These are phyloP conservation scores for Paratinospora sagittata DNA, from an alignment of 164 flowering plant species.

Conservation along the genomic window DNA sequence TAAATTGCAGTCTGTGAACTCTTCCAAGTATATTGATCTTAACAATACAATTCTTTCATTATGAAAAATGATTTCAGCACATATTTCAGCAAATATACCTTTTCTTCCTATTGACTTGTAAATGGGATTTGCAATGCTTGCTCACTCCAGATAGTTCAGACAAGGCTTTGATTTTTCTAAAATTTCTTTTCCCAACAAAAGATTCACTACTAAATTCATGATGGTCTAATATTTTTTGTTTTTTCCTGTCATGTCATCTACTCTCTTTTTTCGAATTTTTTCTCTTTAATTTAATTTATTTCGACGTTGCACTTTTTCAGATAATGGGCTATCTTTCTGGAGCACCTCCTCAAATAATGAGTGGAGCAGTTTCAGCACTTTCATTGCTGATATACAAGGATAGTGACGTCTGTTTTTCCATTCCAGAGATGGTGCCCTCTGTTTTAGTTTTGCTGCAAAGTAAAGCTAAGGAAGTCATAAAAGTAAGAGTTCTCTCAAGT, in stretches of 20 bases:
- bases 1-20: too few relatives aligned
- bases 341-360: slow-evolving; percentile 77
- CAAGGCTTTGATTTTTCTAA: background rate
- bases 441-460: slow-evolving; percentile 55
- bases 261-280: background rate
- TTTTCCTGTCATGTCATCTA: background rate
- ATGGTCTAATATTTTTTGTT: background rate
- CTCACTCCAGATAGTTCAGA: background rate
- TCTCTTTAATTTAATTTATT: slow-evolving; percentile 2
- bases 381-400: slow-evolving; percentile 71
- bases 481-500: slow-evolving; percentile 39
- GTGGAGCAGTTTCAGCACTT: slow-evolving; percentile 88
- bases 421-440: slow-evolving; percentile 69
- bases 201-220: background rate
- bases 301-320: slow-evolving; percentile 31
- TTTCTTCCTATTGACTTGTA: background rate
- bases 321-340: slow-evolving; percentile 85
- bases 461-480: slow-evolving; percentile 66
- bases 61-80: background rate
- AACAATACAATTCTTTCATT: too few relatives aligned
- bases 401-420: slow-evolving; percentile 39
- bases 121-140: background rate
- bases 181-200: background rate
- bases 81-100: background rate
- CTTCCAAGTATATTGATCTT: too few relatives aligned